Percentiles rank a stretch among this genome's conserved stretches.
Evolutionary conservation across 2,329 filamentous ascomycete genomes (phyloP).

Genomic region (Apiospora arundinis): DNA sequence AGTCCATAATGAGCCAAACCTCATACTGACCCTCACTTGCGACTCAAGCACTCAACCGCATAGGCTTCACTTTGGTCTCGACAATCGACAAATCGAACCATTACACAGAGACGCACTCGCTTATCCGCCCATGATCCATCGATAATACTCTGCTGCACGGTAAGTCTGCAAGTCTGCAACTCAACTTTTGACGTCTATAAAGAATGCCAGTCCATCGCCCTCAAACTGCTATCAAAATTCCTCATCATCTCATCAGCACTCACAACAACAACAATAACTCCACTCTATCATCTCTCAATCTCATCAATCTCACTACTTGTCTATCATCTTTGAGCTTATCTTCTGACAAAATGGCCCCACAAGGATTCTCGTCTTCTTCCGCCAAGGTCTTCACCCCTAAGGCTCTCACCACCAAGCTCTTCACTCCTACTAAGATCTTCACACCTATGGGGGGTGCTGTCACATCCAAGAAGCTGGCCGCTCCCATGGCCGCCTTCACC

Average conservation of each 20-base stretch:
- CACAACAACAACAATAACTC: background rate
- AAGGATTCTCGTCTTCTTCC: background rate
- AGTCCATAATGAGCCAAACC: constrained; percentile 17
- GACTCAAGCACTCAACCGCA: constrained; percentile 2
- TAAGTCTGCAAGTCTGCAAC: background rate
- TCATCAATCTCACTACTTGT: background rate
- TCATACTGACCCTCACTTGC: constrained; percentile 16
- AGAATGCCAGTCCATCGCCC: background rate
- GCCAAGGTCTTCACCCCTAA: constrained; percentile 3
- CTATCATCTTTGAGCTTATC: background rate
- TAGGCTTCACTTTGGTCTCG: background rate
- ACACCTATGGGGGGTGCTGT: constrained; percentile 22
- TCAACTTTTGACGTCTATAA: background rate
- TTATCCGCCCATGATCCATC: background rate
- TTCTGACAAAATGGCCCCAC: background rate
- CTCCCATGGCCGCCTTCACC: constrained; percentile 26
- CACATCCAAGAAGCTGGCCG: constrained; percentile 22
- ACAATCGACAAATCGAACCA: background rate
- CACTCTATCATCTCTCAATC: background rate
- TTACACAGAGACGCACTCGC: background rate
- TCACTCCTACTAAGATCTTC: constrained; percentile 20
- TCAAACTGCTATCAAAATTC: background rate
- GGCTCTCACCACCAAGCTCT: constrained; percentile 19
- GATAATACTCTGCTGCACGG: background rate
- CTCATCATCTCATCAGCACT: background rate